Evolutionary conservation across 2,329 filamentous ascomycete species (phyloP), one percentile per base, ranked within the genome.

Genomic region (Sporothrix humicola): DNA sequence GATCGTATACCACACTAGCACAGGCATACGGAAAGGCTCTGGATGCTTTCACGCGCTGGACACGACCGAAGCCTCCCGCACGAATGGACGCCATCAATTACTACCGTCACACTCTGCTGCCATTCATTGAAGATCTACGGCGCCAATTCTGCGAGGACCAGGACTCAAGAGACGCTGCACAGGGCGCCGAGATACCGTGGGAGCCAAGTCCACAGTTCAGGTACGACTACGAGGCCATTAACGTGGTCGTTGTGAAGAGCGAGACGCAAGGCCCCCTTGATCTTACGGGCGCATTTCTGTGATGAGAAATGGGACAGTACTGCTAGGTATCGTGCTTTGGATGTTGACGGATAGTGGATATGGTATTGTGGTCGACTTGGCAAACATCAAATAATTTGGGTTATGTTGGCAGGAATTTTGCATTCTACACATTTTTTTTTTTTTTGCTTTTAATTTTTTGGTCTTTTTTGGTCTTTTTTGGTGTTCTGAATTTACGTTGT

Each of bases 171-270:
- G 17, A 42, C 17, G 13, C 26, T 2, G 26, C 23, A 9, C 23
- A 10, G 2, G 17, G 46, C 31, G 58, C 66, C 17, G 63, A 74
- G 10, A 76, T 15, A 77, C 17, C 44, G 5, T 77, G 76, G 74
- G 20, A 13, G 46, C 74, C 73, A 0, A n/a, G 46, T 2, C 80
- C 71, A 0, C 68, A 72, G 52, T 31, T 74, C n/a, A 56, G 68
- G 74, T 84, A 85, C 3, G 80, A 81, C 58, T 77, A 79, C 5
- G 73, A 66, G 72, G 80, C 77, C 71, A 83, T 84, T 5, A 76
- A 77, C 2, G 73, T 74, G 0, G 83, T 79, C 4, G 82, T 82
- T 5, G 76, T 75, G 17, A 81, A 80, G 46, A 85, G 78, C 31
- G 46, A 65, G 15, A 15, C 74, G 31, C 23, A 75, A 48, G 75